Percentiles rank a stretch among this genome's conserved stretches.
phyloP scores from a whole-genome alignment of 164 flowering plant genomes.

The Berberis vulgaris region DNA sequence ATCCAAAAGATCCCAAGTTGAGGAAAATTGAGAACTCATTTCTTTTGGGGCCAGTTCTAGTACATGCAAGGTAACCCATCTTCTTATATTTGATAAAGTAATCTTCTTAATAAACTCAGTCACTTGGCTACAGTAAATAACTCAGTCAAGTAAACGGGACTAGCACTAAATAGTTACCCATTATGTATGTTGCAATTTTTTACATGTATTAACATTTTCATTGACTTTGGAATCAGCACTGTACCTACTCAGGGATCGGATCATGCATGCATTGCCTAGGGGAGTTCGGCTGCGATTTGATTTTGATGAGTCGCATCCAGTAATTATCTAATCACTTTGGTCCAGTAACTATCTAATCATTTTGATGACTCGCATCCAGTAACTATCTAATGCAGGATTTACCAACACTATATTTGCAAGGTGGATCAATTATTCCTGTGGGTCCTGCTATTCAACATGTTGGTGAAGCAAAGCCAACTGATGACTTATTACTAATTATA shows the following conservation, averaged over 20 bases:
- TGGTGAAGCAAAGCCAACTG: slow-evolving; percentile 57
- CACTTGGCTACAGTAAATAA: background rate
- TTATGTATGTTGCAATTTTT: background rate
- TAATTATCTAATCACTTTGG: slow-evolving; percentile 21
- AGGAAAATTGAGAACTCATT: slow-evolving; percentile 70
- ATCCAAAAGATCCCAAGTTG: slow-evolving; percentile 67
- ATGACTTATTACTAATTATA: slow-evolving; percentile 66
- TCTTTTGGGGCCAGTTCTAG: slow-evolving; percentile 73
- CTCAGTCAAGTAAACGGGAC: no score
- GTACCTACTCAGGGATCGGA: slow-evolving; percentile 33
- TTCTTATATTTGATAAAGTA: background rate
- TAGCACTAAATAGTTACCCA: background rate
- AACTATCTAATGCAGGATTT: slow-evolving; percentile 48
- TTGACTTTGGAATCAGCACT: slow-evolving; percentile 38
- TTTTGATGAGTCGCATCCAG: slow-evolving; percentile 90
- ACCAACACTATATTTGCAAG: slow-evolving; percentile 69
- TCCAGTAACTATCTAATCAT: background rate
- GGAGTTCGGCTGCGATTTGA: slow-evolving; percentile 86
- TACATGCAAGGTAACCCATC: slow-evolving; percentile 60
- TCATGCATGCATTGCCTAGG: slow-evolving; percentile 38
- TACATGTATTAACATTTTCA: background rate
- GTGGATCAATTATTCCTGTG: slow-evolving; percentile 80
- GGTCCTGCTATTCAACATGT: slow-evolving; percentile 68
- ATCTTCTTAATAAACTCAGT: background rate
- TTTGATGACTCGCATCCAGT: no score